phyloP scores from a whole-genome alignment of 1,139 yeast genomes.

The Yamadazyma mexicana region DNA sequence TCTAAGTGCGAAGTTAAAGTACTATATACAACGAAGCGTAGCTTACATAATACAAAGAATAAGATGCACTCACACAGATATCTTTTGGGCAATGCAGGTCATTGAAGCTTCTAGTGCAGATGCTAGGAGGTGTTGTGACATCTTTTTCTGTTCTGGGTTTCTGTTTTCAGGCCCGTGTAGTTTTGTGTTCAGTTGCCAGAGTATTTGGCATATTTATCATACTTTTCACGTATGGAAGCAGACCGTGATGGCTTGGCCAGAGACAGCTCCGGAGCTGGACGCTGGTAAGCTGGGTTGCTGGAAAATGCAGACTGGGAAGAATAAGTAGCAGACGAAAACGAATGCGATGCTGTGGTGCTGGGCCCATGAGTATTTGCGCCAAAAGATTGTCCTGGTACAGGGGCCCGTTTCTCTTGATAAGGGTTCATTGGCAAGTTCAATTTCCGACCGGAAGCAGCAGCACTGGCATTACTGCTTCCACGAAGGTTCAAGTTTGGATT shows the following conservation, averaged over 20 bases:
- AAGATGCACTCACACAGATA: too few species aligned
- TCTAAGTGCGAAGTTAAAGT: not conserved
- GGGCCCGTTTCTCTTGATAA: conserved; percentile 6
- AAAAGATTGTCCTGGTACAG: not conserved
- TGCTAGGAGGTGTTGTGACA: too few species aligned
- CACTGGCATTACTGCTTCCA: conserved; percentile 45
- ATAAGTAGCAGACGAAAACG: not conserved
- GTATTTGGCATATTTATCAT: conserved; percentile 36
- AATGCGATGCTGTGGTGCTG: too few species aligned
- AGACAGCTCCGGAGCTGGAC: not conserved
- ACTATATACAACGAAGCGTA: too few species aligned
- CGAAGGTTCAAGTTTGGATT: conserved; percentile 36
- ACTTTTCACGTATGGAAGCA: conserved; percentile 4
- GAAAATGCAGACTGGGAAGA: conserved; percentile 3
- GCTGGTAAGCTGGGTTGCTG: conserved; percentile 3
- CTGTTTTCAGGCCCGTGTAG: too few species aligned
- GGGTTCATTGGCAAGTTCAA: conserved; percentile 20
- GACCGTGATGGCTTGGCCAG: not conserved
- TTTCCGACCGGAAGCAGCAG: conserved; percentile 51
- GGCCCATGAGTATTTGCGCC: not conserved
- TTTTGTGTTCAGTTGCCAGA: too few species aligned
- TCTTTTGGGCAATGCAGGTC: too few species aligned
- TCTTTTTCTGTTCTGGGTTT: too few species aligned
- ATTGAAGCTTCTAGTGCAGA: too few species aligned
- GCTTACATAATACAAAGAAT: too few species aligned